Evolutionary conservation across 2,329 filamentous ascomycete species (phyloP).

Genomic region (Pleoardoris graminearum): DNA sequence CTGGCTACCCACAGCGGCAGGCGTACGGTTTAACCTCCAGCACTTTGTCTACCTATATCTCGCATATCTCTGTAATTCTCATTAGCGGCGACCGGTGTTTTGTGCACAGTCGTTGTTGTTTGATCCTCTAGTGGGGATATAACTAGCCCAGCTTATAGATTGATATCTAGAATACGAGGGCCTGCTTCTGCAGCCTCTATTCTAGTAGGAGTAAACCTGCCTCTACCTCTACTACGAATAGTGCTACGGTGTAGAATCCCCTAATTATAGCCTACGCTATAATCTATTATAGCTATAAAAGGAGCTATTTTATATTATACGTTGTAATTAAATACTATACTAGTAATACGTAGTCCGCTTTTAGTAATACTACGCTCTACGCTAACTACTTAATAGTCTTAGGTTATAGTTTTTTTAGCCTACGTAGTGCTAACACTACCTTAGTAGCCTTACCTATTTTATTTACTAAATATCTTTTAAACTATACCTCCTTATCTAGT

Average conservation of each 20-base stretch:
- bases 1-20: constrained; percentile 17
- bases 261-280: constrained; percentile 13
- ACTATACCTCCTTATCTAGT: too few species aligned
- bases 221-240: constrained; percentile 13
- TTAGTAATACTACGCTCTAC: too few species aligned
- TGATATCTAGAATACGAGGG: constrained; percentile 20
- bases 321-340: too few species aligned
- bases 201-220: constrained; percentile 14
- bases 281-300: constrained; percentile 10
- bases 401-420: too few species aligned
- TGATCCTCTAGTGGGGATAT: constrained; percentile 20
- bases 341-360: too few species aligned
- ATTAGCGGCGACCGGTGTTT: constrained; percentile 19
- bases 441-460: too few species aligned
- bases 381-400: too few species aligned
- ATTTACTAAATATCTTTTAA: too few species aligned
- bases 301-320: too few species aligned
- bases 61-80: constrained; percentile 18
- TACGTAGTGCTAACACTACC: too few species aligned
- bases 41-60: constrained; percentile 14
- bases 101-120: constrained; percentile 17
- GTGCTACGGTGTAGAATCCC: constrained; percentile 13
- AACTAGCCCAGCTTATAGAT: constrained; percentile 20
- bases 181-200: constrained; percentile 17
- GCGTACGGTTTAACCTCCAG: constrained; percentile 20